A percentile compares a stretch with the other conserved stretches of the same genome.
Conservation (phyloP, 2,329 filamentous ascomycete species). For the Scedosporium minutisporum region DNA sequence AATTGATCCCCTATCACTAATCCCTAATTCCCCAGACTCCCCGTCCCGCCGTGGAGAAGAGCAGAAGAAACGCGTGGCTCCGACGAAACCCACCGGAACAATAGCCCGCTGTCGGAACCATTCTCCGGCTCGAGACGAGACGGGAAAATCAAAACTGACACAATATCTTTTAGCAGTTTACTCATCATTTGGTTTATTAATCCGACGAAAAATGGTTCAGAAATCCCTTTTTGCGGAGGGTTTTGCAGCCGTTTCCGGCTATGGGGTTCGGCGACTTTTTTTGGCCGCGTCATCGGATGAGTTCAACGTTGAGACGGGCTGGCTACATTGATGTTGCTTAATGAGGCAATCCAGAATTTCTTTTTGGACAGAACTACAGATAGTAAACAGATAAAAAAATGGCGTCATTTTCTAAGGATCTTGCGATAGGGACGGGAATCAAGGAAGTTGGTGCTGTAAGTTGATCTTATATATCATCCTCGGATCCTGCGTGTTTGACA, state of each 20-base stretch:
- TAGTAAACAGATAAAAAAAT: neutral
- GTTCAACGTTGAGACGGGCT: neutral
- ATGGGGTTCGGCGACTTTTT: neutral
- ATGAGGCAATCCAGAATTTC: neutral
- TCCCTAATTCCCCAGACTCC: neutral
- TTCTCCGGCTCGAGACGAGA: neutral
- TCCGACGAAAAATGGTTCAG: neutral
- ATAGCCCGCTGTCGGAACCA: neutral
- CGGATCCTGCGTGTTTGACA: neutral
- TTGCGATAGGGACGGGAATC: neutral
- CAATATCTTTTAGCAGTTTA: neutral
- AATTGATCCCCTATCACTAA: neutral
- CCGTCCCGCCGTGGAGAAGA: neutral
- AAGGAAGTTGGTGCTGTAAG: neutral
- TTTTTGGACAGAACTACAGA: too few relatives aligned
- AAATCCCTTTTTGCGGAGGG: neutral
- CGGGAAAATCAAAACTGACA: neutral
- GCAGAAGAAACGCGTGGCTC: neutral
- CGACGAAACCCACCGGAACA: neutral
- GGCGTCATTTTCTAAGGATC: neutral
- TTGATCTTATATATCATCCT: neutral
- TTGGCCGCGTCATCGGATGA: neutral
- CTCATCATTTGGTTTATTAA: neutral
- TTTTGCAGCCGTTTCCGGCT: neutral
- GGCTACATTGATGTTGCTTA: neutral